A percentile compares a stretch with the other conserved stretches of the same genome.
Evolutionary conservation across 257 asterid species (phyloP).

Genomic region (Apocynum venetum): DNA sequence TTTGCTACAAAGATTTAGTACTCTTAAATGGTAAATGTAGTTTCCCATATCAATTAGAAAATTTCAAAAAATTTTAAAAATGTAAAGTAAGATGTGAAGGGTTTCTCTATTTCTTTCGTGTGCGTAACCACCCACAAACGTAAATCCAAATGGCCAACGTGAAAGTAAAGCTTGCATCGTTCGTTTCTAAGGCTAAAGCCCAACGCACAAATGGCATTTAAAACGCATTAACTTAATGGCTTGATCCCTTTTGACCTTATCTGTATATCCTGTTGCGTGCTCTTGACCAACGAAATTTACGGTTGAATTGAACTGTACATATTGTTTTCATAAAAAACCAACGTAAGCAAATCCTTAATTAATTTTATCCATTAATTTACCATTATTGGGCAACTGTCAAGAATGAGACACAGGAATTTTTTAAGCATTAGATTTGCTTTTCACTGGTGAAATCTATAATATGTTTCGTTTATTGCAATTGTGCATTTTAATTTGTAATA

Average conservation of each 20-base stretch:
- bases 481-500: too few relatives aligned
- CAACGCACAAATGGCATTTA: neutral
- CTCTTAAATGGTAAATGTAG: too few relatives aligned
- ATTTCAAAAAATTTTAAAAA: too few relatives aligned
- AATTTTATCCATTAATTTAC: neutral
- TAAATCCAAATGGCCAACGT: neutral
- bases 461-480: too few relatives aligned
- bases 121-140: constrained; percentile 4
- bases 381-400: neutral
- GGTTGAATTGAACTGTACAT: neutral
- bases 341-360: neutral
- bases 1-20: too few relatives aligned
- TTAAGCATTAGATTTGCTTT: neutral
- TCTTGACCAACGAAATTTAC: neutral
- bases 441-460: neutral
- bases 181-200: neutral
- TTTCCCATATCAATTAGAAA: too few relatives aligned
- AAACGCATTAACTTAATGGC: neutral
- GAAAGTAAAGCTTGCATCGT: neutral
- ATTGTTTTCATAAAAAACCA: neutral
- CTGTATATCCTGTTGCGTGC: neutral
- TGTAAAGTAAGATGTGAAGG: neutral
- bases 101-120: constrained; percentile 1
- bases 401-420: neutral
- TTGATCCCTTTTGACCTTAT: neutral